Evolutionary conservation across 2,329 filamentous ascomycete species (phyloP), one percentile per base, ranked within the genome.

Genomic region (Colletotrichum theobromicola): DNA sequence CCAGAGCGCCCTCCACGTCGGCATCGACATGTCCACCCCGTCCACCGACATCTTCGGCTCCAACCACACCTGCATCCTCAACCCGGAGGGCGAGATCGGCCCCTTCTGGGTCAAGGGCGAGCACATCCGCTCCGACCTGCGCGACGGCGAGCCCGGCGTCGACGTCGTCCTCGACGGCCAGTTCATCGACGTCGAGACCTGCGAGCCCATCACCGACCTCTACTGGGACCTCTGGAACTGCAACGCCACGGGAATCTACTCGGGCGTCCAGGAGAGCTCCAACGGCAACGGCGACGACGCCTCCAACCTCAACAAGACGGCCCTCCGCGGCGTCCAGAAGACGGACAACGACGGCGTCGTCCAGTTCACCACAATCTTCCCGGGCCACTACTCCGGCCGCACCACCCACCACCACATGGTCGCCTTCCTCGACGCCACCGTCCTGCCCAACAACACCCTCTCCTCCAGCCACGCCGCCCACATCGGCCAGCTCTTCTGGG

Each of bases 391-490:
- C 77, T 79, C 78, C 12, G 81, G 83, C 7, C 85, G 88, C 2
- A 82, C 87, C 5, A 87, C 83, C 2, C 89, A 90, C 76, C 87
- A 88, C 21, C 88, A 90, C 75, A 70, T 84, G 61, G 61, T 70
- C 32, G 67, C 67, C 32, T 70, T 34, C 28, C 67, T 70, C 60
- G 67, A 70, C 67, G 67, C 67, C 21, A 70, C 67, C 42, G 46
- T 64, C 30, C 58, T 34, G 12, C 58, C 83, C 53, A 89, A 89
- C 81, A 85, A 85, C 75, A 89, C 87, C 58, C 83, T 87, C 67
- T 79, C 83, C 35, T 84, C 84, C 37, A 85, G 83, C 70, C 85
- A 82, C 63, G 84, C 88, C 55, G 83, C 86, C 3, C 50, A 69
- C 71, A 65, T 74, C 60, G 71, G 71, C 53, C 71, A 74, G 67